Evolutionary conservation across 2,329 filamentous ascomycete species (phyloP).

Genomic region (Aspergillus terreus): DNA sequence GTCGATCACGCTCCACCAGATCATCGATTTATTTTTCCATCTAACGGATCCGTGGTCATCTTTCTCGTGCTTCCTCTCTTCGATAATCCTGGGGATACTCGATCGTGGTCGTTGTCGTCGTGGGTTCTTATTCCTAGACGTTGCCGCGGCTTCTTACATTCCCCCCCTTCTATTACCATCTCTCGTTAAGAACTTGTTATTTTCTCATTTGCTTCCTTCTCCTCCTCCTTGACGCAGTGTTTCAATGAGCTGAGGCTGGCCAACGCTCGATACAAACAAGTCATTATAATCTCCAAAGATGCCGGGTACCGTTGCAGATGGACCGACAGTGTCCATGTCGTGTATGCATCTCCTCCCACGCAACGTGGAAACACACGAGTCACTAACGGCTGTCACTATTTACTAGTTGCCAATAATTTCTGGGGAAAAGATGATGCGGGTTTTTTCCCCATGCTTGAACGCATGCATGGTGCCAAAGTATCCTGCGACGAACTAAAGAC

Average conservation of each 20-base stretch:
- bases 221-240: slow-evolving; percentile 10
- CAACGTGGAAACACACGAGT: too few species aligned
- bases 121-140: not conserved
- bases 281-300: slow-evolving; percentile 39
- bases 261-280: slow-evolving; percentile 26
- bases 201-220: slow-evolving; percentile 6
- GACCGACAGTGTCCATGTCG: slow-evolving; percentile 64
- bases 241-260: slow-evolving; percentile 34
- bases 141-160: not conserved
- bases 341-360: slow-evolving; percentile 46
- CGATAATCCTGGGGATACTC: slow-evolving; percentile 4
- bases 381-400: not conserved
- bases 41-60: slow-evolving; percentile 3
- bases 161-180: not conserved
- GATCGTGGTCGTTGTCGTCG: not conserved
- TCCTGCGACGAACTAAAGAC: slow-evolving; percentile 90
- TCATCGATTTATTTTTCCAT: slow-evolving; percentile 11
- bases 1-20: slow-evolving; percentile 19
- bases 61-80: slow-evolving; percentile 2
- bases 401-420: slow-evolving; percentile 89
- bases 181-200: not conserved
- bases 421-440: slow-evolving; percentile 99
- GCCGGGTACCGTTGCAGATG: slow-evolving; percentile 60
- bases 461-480: slow-evolving; percentile 90
- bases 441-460: slow-evolving; percentile 83